phyloP scores from a whole-genome alignment of 1,139 yeast species.

The Yamadazyma kanchanaburiensis region DNA sequence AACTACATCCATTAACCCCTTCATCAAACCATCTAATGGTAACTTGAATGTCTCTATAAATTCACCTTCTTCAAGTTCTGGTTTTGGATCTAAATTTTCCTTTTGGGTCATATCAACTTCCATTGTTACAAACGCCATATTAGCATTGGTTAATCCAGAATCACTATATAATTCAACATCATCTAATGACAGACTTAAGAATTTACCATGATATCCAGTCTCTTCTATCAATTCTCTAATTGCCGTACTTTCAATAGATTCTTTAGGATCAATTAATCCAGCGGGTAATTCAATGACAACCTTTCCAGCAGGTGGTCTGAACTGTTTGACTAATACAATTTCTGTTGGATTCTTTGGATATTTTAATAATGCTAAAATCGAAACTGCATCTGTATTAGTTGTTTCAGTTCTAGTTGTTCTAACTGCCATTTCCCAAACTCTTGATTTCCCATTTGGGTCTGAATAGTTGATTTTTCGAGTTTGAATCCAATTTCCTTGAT shows the following conservation, averaged over 20 bases:
- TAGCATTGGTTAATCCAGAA: slow-evolving; percentile 94
- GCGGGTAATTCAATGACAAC: slow-evolving; percentile 94
- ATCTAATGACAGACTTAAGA: slow-evolving; percentile 47
- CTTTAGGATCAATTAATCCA: slow-evolving; percentile 85
- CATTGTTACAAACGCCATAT: slow-evolving; percentile 74
- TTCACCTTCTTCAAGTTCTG: slow-evolving; percentile 83
- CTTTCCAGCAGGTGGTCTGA: slow-evolving; percentile 86
- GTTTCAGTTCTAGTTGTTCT: slow-evolving; percentile 73
- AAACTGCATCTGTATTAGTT: slow-evolving; percentile 81
- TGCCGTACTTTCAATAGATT: slow-evolving; percentile 75
- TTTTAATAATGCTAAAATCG: slow-evolving; percentile 69
- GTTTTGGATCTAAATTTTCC: slow-evolving; percentile 64
- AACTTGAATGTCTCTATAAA: slow-evolving; percentile 79
- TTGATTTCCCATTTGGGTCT: slow-evolving; percentile 61
- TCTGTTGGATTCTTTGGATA: slow-evolving; percentile 43
- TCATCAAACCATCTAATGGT: slow-evolving; percentile 58
- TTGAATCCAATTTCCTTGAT: slow-evolving; percentile 45
- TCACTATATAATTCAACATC: slow-evolving; percentile 62
- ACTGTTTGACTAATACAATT: slow-evolving; percentile 79
- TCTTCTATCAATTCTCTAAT: slow-evolving; percentile 85
- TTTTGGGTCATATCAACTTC: slow-evolving; percentile 67
- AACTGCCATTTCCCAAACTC: slow-evolving; percentile 91
- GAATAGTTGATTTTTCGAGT: slow-evolving; percentile 59
- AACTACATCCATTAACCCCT: slow-evolving; percentile 47
- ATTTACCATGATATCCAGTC: slow-evolving; percentile 80